Conservation (phyloP, 208 protist species). For the Tritrichomonas foetus region DNA sequence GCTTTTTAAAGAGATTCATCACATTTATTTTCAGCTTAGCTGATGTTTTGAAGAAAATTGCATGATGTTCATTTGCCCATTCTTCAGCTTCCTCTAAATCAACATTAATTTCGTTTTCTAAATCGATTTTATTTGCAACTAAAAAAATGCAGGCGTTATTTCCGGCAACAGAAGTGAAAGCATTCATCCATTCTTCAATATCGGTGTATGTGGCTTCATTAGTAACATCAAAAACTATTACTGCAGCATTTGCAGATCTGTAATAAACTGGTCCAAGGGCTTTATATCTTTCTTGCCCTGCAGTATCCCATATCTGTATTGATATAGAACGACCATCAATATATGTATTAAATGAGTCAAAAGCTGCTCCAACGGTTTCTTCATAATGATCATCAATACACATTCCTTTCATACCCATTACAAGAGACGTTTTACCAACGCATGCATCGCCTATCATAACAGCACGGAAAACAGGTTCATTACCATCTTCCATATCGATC, state of each 20-base stretch:
- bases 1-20: no score
- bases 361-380: background rate
- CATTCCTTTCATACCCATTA: background rate
- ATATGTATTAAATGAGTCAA: background rate
- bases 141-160: background rate
- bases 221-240: slow-evolving; percentile 56
- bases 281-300: slow-evolving; percentile 75
- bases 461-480: no score
- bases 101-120: background rate
- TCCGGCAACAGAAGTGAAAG: background rate
- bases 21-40: no score
- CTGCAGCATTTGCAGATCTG: slow-evolving; percentile 83
- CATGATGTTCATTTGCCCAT: background rate
- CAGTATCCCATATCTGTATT: slow-evolving; percentile 83
- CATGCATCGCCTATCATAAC: background rate
- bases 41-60: background rate
- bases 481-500: no score
- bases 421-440: background rate
- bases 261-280: slow-evolving; percentile 82
- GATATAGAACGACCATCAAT: slow-evolving; percentile 58
- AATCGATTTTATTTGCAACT: background rate
- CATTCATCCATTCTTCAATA: background rate
- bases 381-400: background rate
- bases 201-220: background rate
- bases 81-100: background rate